A percentile compares a stretch with the other conserved stretches of the same genome.
Conservation (phyloP, 2,329 filamentous ascomycete genomes). For the Colletotrichum filicis region DNA sequence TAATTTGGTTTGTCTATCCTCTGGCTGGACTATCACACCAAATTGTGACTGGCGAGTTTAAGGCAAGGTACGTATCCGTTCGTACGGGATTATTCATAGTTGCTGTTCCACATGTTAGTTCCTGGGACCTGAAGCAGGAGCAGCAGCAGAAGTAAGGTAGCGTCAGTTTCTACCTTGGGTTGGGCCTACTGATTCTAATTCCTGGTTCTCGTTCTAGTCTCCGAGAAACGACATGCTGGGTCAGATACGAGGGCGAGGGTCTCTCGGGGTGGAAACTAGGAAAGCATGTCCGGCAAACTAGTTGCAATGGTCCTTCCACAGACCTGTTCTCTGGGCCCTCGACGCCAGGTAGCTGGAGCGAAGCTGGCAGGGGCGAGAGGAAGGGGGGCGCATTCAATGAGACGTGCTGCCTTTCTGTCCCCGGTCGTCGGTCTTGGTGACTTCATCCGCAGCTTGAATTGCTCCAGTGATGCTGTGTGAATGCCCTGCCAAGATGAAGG, state of each 20-base stretch:
- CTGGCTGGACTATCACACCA: not conserved
- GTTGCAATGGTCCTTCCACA: conserved; percentile 16
- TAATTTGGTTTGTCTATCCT: not conserved
- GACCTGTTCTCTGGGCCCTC: conserved; percentile 25
- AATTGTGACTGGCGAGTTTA: not conserved
- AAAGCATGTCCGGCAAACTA: not conserved
- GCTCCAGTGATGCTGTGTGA: not conserved
- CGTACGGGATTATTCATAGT: not conserved
- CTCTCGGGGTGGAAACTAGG: not conserved
- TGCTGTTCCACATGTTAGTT: not conserved
- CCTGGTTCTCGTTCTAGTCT: not conserved
- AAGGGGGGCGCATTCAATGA: not conserved
- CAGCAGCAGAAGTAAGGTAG: not conserved
- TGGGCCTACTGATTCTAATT: not conserved
- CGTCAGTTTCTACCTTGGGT: not conserved
- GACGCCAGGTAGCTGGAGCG: conserved; percentile 32
- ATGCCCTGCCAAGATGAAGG: conserved; percentile 5
- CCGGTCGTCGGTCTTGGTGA: not conserved
- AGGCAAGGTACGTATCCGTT: not conserved
- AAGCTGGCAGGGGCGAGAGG: not conserved
- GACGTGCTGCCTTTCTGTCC: conserved; percentile 7
- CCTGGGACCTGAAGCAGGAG: not conserved
- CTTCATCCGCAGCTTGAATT: conserved; percentile 5
- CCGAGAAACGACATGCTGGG: not conserved
- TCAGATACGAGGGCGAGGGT: conserved; percentile 1